phyloP scores from a whole-genome alignment of 2,329 filamentous ascomycete genomes.

The Cladophialophora yegresii region DNA sequence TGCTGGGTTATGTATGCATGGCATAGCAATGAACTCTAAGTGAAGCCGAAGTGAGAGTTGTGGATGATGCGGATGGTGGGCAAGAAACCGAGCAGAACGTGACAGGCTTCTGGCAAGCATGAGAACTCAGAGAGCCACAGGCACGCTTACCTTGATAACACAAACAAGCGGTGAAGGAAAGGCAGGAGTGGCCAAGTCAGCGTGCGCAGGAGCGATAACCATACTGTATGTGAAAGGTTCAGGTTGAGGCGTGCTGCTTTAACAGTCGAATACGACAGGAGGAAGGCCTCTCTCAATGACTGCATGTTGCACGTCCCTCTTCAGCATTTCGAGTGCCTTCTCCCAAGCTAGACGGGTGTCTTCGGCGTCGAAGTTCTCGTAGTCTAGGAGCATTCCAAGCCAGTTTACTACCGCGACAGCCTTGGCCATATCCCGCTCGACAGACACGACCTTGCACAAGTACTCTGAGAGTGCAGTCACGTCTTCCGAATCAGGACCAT shows the following conservation, averaged over 20 bases:
- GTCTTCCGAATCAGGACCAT: conserved; percentile 80
- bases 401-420: conserved; percentile 69
- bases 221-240: neutral
- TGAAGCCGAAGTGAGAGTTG: conserved; percentile 10
- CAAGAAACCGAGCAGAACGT: neutral
- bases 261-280: conserved; percentile 51
- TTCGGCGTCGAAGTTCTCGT: conserved; percentile 46
- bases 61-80: conserved; percentile 12
- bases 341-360: conserved; percentile 48
- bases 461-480: conserved; percentile 74
- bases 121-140: neutral
- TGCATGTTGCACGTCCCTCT: conserved; percentile 56
- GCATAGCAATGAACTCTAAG: conserved; percentile 15
- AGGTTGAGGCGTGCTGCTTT: neutral
- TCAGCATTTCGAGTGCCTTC: conserved; percentile 45
- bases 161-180: neutral
- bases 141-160: neutral
- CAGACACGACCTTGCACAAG: conserved; percentile 67
- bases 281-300: conserved; percentile 60
- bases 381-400: conserved; percentile 51
- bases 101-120: neutral
- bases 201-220: neutral
- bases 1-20: conserved; percentile 9
- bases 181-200: neutral
- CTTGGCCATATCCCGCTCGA: conserved; percentile 79